Evolutionary conservation across 164 flowering plant genomes (phyloP).

Genomic region (Vitis rotundifolia): DNA sequence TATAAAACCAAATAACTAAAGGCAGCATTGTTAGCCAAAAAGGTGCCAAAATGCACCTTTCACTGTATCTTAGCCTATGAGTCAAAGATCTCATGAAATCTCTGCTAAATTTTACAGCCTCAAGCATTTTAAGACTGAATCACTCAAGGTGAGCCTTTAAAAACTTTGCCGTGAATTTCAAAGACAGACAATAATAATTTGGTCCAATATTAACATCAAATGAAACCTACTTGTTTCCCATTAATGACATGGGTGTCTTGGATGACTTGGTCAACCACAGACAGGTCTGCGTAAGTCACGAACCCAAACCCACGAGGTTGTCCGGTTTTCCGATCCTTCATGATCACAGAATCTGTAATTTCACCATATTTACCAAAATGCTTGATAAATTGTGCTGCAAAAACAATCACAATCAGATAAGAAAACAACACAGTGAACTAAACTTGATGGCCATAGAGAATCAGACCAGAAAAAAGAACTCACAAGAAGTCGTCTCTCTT

Average conservation of each 20-base stretch:
- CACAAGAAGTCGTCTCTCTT: conserved; percentile 76
- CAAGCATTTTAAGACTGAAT: too few relatives aligned
- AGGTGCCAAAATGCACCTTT: too few relatives aligned
- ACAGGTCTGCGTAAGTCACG: conserved; percentile 82
- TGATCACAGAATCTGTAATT: conserved; percentile 80
- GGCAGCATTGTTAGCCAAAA: too few relatives aligned
- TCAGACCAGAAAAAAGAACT: conserved; percentile 17
- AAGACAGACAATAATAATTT: too few relatives aligned
- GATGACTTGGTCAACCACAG: conserved; percentile 80
- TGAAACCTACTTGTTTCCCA: conserved; percentile 74
- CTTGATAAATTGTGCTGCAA: conserved; percentile 63
- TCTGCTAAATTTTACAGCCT: too few relatives aligned
- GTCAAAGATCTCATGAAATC: too few relatives aligned
- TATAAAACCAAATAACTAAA: too few relatives aligned
- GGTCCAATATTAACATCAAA: not conserved
- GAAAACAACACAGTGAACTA: not conserved
- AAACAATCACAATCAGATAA: conserved; percentile 10
- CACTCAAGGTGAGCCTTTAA: too few relatives aligned
- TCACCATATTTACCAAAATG: conserved; percentile 85
- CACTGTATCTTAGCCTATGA: too few relatives aligned
- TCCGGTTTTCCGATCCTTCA: conserved; percentile 80
- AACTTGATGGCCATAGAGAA: not conserved
- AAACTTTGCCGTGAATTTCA: too few relatives aligned
- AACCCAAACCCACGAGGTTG: conserved; percentile 92
- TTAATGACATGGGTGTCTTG: conserved; percentile 69